Conservation (phyloP, 768 basidiomycete genomes). For the Flagelloscypha sp. region DNA sequence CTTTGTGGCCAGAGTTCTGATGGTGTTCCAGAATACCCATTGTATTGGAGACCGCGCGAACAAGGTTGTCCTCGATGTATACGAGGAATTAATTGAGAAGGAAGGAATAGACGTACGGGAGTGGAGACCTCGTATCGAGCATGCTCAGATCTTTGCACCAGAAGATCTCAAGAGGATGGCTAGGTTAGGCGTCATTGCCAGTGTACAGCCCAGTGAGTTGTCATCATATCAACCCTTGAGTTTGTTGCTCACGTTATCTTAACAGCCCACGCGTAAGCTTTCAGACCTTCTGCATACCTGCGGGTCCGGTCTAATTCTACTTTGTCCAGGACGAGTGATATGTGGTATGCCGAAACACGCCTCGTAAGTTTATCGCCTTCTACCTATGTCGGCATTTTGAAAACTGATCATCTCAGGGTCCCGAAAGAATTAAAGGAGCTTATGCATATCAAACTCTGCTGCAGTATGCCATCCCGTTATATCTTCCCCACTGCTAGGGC, state of each 20-base stretch:
- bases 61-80: conserved; percentile 72
- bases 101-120: conserved; percentile 24
- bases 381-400: background rate
- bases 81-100: conserved; percentile 49
- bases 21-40: conserved; percentile 64
- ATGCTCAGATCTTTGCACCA: conserved; percentile 78
- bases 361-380: conserved; percentile 36
- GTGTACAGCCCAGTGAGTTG: background rate
- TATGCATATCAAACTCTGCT: conserved; percentile 84
- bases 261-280: conserved; percentile 83
- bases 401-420: conserved; percentile 41
- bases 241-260: conserved; percentile 87
- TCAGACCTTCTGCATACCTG: background rate
- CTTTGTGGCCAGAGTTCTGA: background rate
- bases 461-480: conserved; percentile 33
- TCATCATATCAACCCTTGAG: conserved; percentile 19
- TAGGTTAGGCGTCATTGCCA: conserved; percentile 63
- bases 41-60: conserved; percentile 89
- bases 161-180: conserved; percentile 66
- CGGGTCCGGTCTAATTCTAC: conserved; percentile 1
- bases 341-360: conserved; percentile 85
- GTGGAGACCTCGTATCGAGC: conserved; percentile 79
- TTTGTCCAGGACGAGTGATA: conserved; percentile 66
- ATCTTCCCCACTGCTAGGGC: background rate
- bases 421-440: conserved; percentile 74